Conservation (phyloP, 2,329 filamentous ascomycete species). For the Ophioceras dolichostomum region DNA sequence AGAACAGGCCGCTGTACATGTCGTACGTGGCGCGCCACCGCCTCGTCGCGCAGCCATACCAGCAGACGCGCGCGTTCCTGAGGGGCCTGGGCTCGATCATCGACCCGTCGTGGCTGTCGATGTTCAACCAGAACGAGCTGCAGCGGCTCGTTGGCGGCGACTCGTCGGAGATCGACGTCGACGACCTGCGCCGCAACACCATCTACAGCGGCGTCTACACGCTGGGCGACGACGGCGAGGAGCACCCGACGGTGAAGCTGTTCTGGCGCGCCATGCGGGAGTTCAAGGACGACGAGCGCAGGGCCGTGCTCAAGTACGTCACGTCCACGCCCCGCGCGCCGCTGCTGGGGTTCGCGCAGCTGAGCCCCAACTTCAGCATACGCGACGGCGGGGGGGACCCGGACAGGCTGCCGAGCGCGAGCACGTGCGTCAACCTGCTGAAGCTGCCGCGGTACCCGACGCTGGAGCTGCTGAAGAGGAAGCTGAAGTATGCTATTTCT, state of each 20-base stretch:
- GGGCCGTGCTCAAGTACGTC: slow-evolving; percentile 89
- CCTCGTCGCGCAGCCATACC: slow-evolving; percentile 64
- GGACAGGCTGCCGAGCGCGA: slow-evolving; percentile 75
- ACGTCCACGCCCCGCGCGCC: slow-evolving; percentile 88
- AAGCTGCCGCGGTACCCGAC: slow-evolving; percentile 77
- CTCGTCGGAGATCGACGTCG: slow-evolving; percentile 71
- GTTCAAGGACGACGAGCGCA: slow-evolving; percentile 63
- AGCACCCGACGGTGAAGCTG: slow-evolving; percentile 73
- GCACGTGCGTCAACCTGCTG: slow-evolving; percentile 88
- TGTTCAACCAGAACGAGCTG: slow-evolving; percentile 96
- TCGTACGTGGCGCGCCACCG: slow-evolving; percentile 83
- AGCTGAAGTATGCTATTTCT: slow-evolving; percentile 80
- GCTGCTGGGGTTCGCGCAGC: slow-evolving; percentile 73
- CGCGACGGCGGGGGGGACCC: slow-evolving; percentile 70
- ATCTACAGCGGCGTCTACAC: slow-evolving; percentile 78
- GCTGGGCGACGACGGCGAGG: slow-evolving; percentile 76
- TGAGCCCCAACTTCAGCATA: slow-evolving; percentile 82
- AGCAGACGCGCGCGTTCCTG: slow-evolving; percentile 82
- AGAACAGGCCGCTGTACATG: slow-evolving; percentile 89
- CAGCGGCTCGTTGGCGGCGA: slow-evolving; percentile 90
- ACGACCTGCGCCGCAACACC: slow-evolving; percentile 75
- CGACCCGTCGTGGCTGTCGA: slow-evolving; percentile 82
- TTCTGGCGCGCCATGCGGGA: slow-evolving; percentile 86
- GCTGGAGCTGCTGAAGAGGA: slow-evolving; percentile 55
- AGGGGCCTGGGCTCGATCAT: slow-evolving; percentile 79